Evolutionary conservation across 805 yeast genomes (phyloP), one percentile per base, ranked within the genome.

Genomic region (Candida dajiaensis): DNA sequence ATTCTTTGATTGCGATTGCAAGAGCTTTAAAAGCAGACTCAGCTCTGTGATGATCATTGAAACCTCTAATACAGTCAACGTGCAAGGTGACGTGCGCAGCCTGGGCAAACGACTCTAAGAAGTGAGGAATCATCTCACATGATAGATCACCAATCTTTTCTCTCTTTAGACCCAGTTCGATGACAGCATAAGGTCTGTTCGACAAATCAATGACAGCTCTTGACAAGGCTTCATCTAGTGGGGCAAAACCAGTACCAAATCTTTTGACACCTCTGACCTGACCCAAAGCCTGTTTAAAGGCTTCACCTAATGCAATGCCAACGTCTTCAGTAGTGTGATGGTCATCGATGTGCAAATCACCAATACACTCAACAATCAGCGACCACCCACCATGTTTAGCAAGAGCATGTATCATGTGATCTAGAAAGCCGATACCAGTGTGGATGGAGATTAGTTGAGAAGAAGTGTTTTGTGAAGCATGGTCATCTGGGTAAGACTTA

Each of bases 371-470:
- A 18, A 94, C 77, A 29, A 87, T 72, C 47, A 94, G 63, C 12
- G 96, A 87, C 99, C 98, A 94, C 16, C 98, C 98, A 1, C 95
- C 74, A 67, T 94, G 99, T 62, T 94, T 94, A 36, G 98, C 97
- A 57, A 94, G 72, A 0, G 99, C 99, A 59, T 92, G 97, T 41
- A 94, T 72, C 99, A 94, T 94, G 67, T 94, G 99, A 70, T 94
- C 98, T 48, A 92, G 69, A 63, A 94, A 94, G 1, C 98, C 99
- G 46, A 94, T 78, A 44, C 99, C 99, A 0, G 98, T 85, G 58
- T 87, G 85, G 43, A 94, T 81, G 28, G 80, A 72, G 49, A 94
- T 89, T 10, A 76, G 71, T 66, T 92, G 98, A 7, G 84, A 67
- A 13, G 75, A 68, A 0, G 95, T 79, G 20, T 74, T 62, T 61